Conservation (phyloP, 495 filamentous ascomycete genomes). For the Talaromyces ruber region DNA sequence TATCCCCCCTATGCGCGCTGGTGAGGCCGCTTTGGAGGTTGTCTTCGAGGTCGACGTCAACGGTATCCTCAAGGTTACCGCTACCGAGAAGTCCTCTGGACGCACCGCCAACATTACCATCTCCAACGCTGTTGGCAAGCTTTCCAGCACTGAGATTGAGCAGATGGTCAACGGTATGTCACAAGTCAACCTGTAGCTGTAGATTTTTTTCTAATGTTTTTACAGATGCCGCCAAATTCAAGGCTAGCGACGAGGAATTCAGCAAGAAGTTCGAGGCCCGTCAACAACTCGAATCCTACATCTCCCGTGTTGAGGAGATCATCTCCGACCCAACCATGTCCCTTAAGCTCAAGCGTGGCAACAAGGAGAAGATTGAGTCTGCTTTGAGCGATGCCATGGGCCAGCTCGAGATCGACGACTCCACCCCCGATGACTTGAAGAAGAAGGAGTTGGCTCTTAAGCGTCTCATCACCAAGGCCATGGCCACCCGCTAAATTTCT, state of each 20-base stretch:
- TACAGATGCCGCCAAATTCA: conserved; percentile 94
- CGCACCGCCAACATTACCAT: conserved; percentile 99
- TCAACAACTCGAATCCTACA: conserved; percentile 99
- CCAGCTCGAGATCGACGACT: conserved; percentile 82
- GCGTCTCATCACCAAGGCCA: conserved; percentile 95
- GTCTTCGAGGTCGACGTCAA: conserved; percentile 99
- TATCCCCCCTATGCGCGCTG: conserved; percentile 94
- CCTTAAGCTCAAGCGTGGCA: conserved; percentile 95
- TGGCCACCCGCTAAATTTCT: conserved; percentile 70
- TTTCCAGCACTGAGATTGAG: conserved; percentile 91
- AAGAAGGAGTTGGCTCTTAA: conserved; percentile 99
- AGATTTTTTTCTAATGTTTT: no score
- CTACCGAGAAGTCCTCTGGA: conserved; percentile 97
- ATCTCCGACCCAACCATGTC: conserved; percentile 93
- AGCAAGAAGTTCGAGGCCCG: conserved; percentile 98
- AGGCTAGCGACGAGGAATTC: conserved; percentile 94
- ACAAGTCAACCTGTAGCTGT: no score
- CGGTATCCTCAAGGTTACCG: conserved; percentile 99
- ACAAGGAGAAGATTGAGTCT: conserved; percentile 98
- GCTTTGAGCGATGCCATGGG: conserved; percentile 81
- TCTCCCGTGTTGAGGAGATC: conserved; percentile 97
- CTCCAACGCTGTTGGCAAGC: conserved; percentile 98
- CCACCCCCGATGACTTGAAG: conserved; percentile 88
- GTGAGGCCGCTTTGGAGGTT: conserved; percentile 93
- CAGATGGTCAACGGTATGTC: conserved; percentile 86